Evolutionary conservation across 2,329 filamentous ascomycete genomes (phyloP).

Genomic region (Talaromyces sp.): DNA sequence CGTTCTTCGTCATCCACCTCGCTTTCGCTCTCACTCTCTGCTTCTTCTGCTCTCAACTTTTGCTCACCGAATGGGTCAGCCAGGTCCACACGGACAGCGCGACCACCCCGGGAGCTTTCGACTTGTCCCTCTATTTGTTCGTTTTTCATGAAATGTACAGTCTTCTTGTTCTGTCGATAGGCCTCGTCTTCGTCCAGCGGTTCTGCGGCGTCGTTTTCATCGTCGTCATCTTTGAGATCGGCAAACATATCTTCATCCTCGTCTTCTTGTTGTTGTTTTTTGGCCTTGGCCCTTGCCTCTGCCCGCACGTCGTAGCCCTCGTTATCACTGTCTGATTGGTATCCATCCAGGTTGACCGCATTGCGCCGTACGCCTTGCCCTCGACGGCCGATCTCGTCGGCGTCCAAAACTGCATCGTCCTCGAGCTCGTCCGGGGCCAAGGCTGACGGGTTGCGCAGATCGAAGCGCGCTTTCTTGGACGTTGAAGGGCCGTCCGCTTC

Average conservation of each 20-base stretch:
- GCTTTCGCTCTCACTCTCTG: conserved; percentile 48
- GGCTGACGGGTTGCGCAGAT: conserved; percentile 88
- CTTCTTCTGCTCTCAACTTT: conserved; percentile 43
- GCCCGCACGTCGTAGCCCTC: conserved; percentile 79
- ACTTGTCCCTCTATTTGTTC: conserved; percentile 77
- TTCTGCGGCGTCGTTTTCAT: conserved; percentile 51
- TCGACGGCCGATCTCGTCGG: conserved; percentile 79
- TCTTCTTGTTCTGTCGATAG: conserved; percentile 56
- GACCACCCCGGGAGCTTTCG: conserved; percentile 64
- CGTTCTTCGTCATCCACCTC: conserved; percentile 60
- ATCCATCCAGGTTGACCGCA: conserved; percentile 93
- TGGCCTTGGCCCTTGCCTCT: conserved; percentile 48
- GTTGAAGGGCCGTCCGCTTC: conserved; percentile 38
- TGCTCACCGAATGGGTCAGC: conserved; percentile 38
- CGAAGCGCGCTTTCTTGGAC: conserved; percentile 81
- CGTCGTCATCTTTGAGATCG: conserved; percentile 55
- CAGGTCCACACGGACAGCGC: conserved; percentile 54
- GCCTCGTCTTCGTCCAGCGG: conserved; percentile 47
- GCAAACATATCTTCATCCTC: conserved; percentile 76
- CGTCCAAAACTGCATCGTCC: conserved; percentile 71
- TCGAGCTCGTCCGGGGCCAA: conserved; percentile 76
- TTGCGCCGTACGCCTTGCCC: conserved; percentile 76
- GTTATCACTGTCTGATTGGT: conserved; percentile 87
- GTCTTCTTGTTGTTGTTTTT: conserved; percentile 23
- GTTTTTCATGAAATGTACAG: conserved; percentile 54